Base-by-base conservation (phyloP, 2,329 filamentous ascomycete species). In the Phaeophleospora eucalypticola region DNA sequence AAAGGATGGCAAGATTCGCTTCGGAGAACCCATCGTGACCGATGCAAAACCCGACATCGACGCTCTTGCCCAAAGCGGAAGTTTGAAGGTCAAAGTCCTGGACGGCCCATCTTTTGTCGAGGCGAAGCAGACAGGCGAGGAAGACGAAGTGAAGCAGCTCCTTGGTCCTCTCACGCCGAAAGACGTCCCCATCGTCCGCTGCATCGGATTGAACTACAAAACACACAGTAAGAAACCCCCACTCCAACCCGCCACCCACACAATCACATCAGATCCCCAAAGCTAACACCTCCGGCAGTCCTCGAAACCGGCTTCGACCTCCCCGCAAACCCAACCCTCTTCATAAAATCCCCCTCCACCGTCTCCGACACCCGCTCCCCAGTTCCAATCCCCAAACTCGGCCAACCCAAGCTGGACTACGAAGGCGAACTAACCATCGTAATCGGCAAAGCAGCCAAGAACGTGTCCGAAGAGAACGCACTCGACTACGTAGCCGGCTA, bases 381-480 rank as follows among this genome's bases (percentile, higher is more conserved):
- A 1, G 83, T 89, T 43, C 83, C 84, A 2, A 73, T 91, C 29
- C 79, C 81, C 17, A 60, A 68, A 2, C 70, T 86, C 49, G 85
- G 83, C 0, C 86, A 89, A 66, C 74, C 83, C 51, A 74, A 73
- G 39, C 69, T 88, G 15, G 87, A 90, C 68, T 90, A 90, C 66
- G 87, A 91, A 68, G 87, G 84, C 64, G 87, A 91, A 69, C 75
- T 91, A 4, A 83, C 89, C 12, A 74, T 81, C 32, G 73, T 90
- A 7, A 87, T 90, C 52, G 84, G 84, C 18, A 84, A 82, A 65
- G 71, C 77, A 49, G 84, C 81, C 49, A 68, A 71, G 36, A 76
- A 89, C 61, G 81, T 90, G 10, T 65, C 80, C 1, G 83, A 86
- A 67, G 71, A 73, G 1, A 67, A 60, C 17, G 86, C 86, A 0